Conservation (phyloP, 2,329 filamentous ascomycete genomes). For the Epichloe coenophiala region DNA sequence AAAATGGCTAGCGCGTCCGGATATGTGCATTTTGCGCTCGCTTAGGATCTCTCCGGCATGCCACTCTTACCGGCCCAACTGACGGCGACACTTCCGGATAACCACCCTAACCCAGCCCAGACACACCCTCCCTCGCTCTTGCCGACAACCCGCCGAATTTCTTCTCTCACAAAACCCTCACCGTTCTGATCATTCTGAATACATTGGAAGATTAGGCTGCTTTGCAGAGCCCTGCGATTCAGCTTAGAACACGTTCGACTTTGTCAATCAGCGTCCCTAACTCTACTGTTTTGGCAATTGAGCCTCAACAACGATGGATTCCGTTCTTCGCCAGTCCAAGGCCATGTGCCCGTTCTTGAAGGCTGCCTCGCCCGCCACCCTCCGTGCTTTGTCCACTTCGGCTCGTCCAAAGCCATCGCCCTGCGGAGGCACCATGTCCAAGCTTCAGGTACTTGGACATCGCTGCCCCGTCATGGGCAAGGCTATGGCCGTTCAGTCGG, state of each 20-base stretch:
- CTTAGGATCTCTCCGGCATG: too few relatives aligned
- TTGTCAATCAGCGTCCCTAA: not conserved
- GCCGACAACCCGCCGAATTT: not conserved
- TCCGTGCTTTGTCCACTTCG: slow-evolving; percentile 76
- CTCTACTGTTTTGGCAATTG: not conserved
- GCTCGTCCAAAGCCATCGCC: slow-evolving; percentile 53
- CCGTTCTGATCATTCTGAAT: not conserved
- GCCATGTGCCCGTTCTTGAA: slow-evolving; percentile 95
- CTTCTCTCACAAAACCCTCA: not conserved
- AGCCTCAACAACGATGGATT: slow-evolving; percentile 55
- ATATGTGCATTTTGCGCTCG: too few relatives aligned
- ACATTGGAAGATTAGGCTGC: not conserved
- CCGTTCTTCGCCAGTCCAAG: slow-evolving; percentile 87
- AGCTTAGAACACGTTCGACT: not conserved
- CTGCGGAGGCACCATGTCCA: slow-evolving; percentile 89
- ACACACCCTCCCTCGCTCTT: not conserved
- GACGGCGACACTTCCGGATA: not conserved
- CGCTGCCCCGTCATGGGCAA: slow-evolving; percentile 99
- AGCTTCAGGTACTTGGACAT: slow-evolving; percentile 83
- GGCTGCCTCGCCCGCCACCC: slow-evolving; percentile 80
- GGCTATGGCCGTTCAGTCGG: slow-evolving; percentile 76
- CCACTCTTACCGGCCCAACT: not conserved
- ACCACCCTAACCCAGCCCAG: not conserved
- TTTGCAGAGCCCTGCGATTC: slow-evolving; percentile 1
- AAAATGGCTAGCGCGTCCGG: too few relatives aligned